Evolutionary conservation across 768 basidiomycete genomes (phyloP), one percentile per base, ranked within the genome.

Genomic region (Boletus subparvulus): DNA sequence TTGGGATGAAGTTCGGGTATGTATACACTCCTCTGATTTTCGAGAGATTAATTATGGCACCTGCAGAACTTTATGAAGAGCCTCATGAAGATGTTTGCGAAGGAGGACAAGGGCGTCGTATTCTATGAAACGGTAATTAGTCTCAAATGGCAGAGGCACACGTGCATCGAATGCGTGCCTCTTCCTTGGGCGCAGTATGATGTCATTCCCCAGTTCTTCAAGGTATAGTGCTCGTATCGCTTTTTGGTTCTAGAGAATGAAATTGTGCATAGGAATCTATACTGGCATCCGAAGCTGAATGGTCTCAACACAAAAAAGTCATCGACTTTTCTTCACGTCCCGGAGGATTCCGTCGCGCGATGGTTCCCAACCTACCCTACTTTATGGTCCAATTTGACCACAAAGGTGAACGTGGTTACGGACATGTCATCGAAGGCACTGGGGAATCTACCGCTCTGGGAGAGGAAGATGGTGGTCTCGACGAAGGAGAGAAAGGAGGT

Each of bases 331-430:
- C 91, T 3, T 76, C 85, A 10, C 80, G 93, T 5, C 91, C 93
- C 1, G 95, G 96, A 17, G 96, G 96, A 4, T 98, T 98, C 78
- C 80, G 95, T 41, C 83, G 96, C 0, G 86, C 92, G 26, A 91
- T 99, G 89, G 96, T 99, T 12, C 87, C 95, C 3, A 97, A 98
- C 66, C 75, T 99, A 32, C 97, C 97, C 1, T 99, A 99, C 73
- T 99, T 99, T 66, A 96, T 95, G 92, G 91, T 98, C 8, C 94
- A 96, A 64, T 99, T 96, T 72, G 97, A 99, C 73, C 81, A 98
- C 73, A 98, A 95, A 66, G 94, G 97, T 26, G 94, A 98, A 73
- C 94, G 92, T 67, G 97, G 97, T 3, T 99, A 94, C 68, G 97
- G 97, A 0, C 97, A 99, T 73, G 92, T 99, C 59, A 97, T 99